phyloP scores from a whole-genome alignment of 345 rosid species.

The Brassica incana region DNA sequence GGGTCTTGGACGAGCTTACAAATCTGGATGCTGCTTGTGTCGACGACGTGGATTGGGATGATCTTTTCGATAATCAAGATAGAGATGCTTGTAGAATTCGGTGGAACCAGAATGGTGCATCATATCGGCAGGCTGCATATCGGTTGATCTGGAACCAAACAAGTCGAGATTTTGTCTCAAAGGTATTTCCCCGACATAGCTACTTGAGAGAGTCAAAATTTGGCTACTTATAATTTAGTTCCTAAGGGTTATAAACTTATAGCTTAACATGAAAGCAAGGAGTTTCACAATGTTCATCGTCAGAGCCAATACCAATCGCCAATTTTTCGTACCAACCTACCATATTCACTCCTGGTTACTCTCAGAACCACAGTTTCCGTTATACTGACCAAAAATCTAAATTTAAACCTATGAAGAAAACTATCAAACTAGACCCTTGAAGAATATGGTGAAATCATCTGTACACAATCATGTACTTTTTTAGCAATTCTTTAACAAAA shows the following conservation, averaged over 20 bases:
- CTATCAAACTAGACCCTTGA: slow-evolving; percentile 24
- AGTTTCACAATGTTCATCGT: slow-evolving; percentile 2
- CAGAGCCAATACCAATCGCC: slow-evolving; percentile 4
- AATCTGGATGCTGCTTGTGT: slow-evolving; percentile 67
- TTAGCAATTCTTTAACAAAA: slow-evolving; percentile 8
- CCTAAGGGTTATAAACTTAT: neutral
- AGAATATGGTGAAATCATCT: slow-evolving; percentile 11
- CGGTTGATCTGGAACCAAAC: slow-evolving; percentile 43
- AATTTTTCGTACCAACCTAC: slow-evolving; percentile 1
- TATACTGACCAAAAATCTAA: neutral
- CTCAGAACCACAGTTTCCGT: neutral
- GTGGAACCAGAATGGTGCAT: slow-evolving; percentile 67
- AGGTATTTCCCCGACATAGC: slow-evolving; percentile 58
- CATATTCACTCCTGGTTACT: neutral
- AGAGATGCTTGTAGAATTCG: slow-evolving; percentile 36
- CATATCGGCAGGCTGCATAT: slow-evolving; percentile 46
- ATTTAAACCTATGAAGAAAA: slow-evolving; percentile 17
- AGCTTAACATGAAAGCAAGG: neutral
- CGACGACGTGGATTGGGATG: slow-evolving; percentile 81
- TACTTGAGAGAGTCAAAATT: neutral
- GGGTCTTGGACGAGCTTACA: slow-evolving; percentile 51
- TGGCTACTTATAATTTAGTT: neutral
- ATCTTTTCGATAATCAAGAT: slow-evolving; percentile 55
- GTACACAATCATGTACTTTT: slow-evolving; percentile 20
- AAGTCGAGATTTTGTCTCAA: slow-evolving; percentile 56